phyloP scores from a whole-genome alignment of 2,329 filamentous ascomycete genomes.

The Arthrinium puccinioides region DNA sequence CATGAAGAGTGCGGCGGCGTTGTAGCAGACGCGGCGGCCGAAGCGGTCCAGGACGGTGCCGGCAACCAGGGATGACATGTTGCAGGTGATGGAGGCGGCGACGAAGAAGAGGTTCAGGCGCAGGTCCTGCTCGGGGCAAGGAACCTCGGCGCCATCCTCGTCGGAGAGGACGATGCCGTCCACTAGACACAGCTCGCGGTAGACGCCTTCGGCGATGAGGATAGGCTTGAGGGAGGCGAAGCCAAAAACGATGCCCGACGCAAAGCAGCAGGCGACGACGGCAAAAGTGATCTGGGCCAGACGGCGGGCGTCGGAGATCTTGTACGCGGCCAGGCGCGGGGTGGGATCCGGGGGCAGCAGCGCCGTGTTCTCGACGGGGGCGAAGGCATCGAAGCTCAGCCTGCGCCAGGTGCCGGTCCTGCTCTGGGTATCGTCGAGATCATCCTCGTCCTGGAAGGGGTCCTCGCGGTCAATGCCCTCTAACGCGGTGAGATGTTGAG shows the following conservation, averaged over 20 bases:
- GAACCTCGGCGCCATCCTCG: constrained; percentile 14
- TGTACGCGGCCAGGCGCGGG: constrained; percentile 23
- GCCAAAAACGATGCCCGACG: constrained; percentile 57
- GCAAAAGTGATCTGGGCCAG: constrained; percentile 52
- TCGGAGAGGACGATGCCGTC: constrained; percentile 19
- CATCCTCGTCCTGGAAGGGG: constrained; percentile 10
- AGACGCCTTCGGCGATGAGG: constrained; percentile 50
- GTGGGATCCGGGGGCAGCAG: constrained; percentile 17
- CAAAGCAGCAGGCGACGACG: constrained; percentile 59
- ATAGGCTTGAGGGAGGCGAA: constrained; percentile 59
- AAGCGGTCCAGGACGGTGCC: constrained; percentile 61
- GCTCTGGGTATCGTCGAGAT: constrained; percentile 7
- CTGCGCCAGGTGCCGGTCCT: constrained; percentile 16
- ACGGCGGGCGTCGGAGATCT: constrained; percentile 18
- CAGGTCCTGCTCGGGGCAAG: constrained; percentile 45
- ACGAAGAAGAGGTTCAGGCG: constrained; percentile 65
- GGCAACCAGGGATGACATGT: constrained; percentile 58
- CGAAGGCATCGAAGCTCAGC: constrained; percentile 21
- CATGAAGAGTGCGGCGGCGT: constrained; percentile 52
- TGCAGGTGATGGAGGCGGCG: constrained; percentile 59
- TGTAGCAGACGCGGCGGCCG: constrained; percentile 55
- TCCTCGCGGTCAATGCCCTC: constrained; percentile 33
- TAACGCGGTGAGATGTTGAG: constrained; percentile 32
- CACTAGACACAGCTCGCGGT: constrained; percentile 42
- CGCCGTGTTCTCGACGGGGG: constrained; percentile 17